Evolutionary conservation across 805 yeast genomes (phyloP), one percentile per base, ranked within the genome.

Genomic region (Schizosaccharomyces octosporus): DNA sequence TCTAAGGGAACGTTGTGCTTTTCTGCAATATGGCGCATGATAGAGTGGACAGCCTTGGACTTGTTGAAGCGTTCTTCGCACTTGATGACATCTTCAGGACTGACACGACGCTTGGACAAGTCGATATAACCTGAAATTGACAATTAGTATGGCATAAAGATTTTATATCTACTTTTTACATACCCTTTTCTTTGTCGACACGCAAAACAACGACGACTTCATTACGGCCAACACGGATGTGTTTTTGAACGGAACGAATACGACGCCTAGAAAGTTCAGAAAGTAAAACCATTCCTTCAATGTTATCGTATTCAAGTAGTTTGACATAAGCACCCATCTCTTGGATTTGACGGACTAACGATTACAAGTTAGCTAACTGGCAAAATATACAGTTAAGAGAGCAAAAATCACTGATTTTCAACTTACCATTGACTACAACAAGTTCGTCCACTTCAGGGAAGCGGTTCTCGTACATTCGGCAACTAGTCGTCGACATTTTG

Each of bases 311-410:
- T 75, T 93, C 98, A 66, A 93, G 79, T 66, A 93, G 79, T 73
- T 88, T 90, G 66, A 93, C 95, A 73, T 93, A 93, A 15, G 98
- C 98, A 63, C 98, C 98, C 98, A 93, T 93, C 74, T 93, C 98
- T 67, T 97, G 98, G 68, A 93, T 93, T 67, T 67, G 57, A 19
- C 61, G 48, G 32, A 59, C 61, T 42, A 42, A 29, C 27, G 17
- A n/a, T 51, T 51, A 19, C 41, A 13, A 36, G 41, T 36, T 13
- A 36, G 51, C 13, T 55, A 42, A 55, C 59, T 27, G n/a, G 62
- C 24, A 58, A 59, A 27, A 13, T 41, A 62, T 31, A n/a, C 48
- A 15, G 21, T 15, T 48, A 21, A 21, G 55, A n/a, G 11, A 11
- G n/a, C 15, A 24, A 19, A 13, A 65, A 3, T 62, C 66, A 67